Percentiles rank a stretch among this genome's conserved stretches.
Evolutionary conservation across 805 yeast species (phyloP).

Genomic region (Saturnispora diversa): DNA sequence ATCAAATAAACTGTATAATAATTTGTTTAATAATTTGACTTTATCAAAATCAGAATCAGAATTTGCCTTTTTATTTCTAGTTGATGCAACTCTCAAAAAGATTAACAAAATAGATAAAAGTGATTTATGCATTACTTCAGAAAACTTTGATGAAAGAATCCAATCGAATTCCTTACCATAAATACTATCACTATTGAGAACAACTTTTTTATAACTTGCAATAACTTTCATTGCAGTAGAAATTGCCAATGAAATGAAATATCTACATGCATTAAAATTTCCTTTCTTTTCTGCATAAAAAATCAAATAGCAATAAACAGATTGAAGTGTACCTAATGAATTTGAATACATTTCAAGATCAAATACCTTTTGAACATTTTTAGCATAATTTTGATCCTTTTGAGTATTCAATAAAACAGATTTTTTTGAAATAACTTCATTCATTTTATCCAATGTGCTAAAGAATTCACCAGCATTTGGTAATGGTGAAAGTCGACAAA

Average conservation of each 20-base stretch:
- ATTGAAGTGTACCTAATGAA: constrained; percentile 30
- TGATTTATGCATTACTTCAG: constrained; percentile 32
- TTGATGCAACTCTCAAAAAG: constrained; percentile 26
- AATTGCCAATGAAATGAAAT: constrained; percentile 32
- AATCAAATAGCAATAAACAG: constrained; percentile 37
- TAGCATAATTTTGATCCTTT: constrained; percentile 16
- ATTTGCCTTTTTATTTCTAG: constrained; percentile 18
- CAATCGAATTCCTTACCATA: constrained; percentile 34
- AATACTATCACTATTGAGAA: constrained; percentile 24
- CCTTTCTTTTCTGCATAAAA: constrained; percentile 29
- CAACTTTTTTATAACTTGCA: constrained; percentile 30
- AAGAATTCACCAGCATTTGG: constrained; percentile 34
- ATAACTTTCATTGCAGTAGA: constrained; percentile 27
- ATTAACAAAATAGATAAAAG: constrained; percentile 18
- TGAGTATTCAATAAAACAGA: constrained; percentile 26
- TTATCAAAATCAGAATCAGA: constrained; percentile 4
- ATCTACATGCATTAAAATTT: constrained; percentile 25
- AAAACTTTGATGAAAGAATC: constrained; percentile 32
- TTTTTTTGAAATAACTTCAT: constrained; percentile 25
- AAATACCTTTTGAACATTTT: constrained; percentile 21
- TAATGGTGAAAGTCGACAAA: constrained; percentile 35
- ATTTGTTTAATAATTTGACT: constrained; percentile 5
- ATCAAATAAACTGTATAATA: constrained; percentile 9
- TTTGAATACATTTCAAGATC: constrained; percentile 20
- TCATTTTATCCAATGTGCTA: constrained; percentile 30